A percentile compares a stretch with the other conserved stretches of the same genome.
These are phyloP conservation scores for Staphylotrichum tortipilum DNA, from an alignment of 495 filamentous ascomycete species.

Conservation along the genomic window DNA sequence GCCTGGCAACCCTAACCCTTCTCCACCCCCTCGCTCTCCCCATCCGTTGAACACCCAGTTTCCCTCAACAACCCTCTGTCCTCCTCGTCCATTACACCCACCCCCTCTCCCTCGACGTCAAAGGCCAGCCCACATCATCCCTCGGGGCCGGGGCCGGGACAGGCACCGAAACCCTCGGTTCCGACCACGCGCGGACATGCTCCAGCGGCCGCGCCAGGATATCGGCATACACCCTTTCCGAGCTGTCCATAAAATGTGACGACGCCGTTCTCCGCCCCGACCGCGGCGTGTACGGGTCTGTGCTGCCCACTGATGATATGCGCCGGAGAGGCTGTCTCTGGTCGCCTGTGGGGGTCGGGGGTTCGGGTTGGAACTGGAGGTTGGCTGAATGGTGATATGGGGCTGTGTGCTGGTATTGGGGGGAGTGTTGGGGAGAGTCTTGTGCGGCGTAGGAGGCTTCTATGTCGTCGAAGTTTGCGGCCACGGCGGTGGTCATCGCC, in stretches of 20 bases:
- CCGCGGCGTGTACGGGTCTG: not conserved
- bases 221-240: constrained; percentile 3
- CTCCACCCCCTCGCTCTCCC: no score
- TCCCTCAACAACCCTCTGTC: no score
- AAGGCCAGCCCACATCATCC: constrained; percentile 12
- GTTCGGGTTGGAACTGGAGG: not conserved
- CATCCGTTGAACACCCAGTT: no score
- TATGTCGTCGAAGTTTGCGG: not conserved
- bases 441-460: no score
- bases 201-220: constrained; percentile 10
- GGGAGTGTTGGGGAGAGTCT: no score
- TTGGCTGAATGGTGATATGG: no score
- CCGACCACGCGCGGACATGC: not conserved
- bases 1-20: no score
- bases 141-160: not conserved
- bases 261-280: constrained; percentile 2
- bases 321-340: not conserved
- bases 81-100: not conserved
- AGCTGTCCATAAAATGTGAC: constrained; percentile 3
- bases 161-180: not conserved
- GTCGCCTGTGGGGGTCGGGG: not conserved
- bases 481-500: not conserved
- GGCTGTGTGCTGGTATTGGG: no score
- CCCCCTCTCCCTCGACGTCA: not conserved
- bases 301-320: not conserved